Conservation (phyloP, 345 rosid species). For the Salix dunnii region DNA sequence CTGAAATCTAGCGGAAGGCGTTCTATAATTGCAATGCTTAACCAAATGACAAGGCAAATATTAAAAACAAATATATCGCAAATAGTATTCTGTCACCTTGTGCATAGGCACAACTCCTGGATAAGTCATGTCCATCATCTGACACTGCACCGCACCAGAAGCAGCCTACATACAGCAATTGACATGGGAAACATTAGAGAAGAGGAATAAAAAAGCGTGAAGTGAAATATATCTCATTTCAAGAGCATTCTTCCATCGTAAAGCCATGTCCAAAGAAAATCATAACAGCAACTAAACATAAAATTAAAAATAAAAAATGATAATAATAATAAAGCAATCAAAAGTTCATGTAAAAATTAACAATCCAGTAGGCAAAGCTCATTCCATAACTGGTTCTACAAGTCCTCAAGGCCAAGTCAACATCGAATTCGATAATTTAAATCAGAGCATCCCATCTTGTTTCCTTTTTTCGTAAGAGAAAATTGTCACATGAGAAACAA, state of each 20-base stretch:
- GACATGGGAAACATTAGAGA: background rate
- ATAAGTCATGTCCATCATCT: conserved; percentile 91
- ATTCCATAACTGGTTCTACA: background rate
- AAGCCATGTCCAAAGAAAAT: background rate
- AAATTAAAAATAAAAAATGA: background rate
- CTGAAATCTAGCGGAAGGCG: background rate
- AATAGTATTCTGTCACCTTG: conserved; percentile 45
- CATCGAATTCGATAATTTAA: background rate
- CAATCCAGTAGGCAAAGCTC: background rate
- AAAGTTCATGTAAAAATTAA: background rate
- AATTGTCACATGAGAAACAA: background rate
- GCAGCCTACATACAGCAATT: conserved; percentile 59
- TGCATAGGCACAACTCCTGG: conserved; percentile 99
- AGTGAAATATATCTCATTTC: background rate
- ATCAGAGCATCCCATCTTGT: background rate
- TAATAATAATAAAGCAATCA: background rate
- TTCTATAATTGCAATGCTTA: background rate
- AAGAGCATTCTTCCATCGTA: background rate
- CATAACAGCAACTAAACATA: background rate
- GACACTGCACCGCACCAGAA: conserved; percentile 98
- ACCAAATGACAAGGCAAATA: background rate
- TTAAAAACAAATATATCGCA: background rate
- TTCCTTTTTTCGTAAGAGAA: background rate
- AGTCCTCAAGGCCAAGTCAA: background rate
- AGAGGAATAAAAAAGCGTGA: background rate